Evolutionary conservation across 2,329 filamentous ascomycete genomes (phyloP).

Genomic region (Metarhizium brunneum): DNA sequence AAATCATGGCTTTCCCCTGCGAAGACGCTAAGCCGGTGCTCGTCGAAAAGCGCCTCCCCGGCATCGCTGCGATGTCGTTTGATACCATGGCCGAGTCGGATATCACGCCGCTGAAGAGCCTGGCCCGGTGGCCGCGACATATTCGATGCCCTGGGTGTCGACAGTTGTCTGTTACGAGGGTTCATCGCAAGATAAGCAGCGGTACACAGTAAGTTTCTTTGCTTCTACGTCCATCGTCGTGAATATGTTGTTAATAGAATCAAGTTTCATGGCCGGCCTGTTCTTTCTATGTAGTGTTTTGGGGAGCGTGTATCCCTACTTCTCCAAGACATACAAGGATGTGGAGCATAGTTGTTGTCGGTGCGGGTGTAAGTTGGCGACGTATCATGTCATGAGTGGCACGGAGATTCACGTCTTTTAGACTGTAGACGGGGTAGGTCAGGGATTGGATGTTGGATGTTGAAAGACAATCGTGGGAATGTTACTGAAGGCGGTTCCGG

Average conservation of each 20-base stretch:
- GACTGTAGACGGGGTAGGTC: too few species aligned
- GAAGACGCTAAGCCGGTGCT: not conserved
- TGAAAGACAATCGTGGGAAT: too few species aligned
- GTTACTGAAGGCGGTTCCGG: too few species aligned
- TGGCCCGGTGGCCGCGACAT: not conserved
- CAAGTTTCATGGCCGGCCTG: not conserved
- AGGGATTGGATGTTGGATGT: too few species aligned
- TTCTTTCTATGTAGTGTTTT: not conserved
- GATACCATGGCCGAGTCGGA: not conserved
- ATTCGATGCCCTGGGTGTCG: not conserved
- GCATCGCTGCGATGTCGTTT: not conserved
- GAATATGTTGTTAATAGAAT: not conserved
- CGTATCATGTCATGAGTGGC: not conserved
- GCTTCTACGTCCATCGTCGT: too few species aligned
- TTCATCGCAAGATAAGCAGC: not conserved
- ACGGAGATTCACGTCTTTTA: not conserved
- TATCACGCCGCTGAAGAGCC: not conserved
- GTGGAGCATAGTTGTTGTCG: not conserved
- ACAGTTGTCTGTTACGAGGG: not conserved
- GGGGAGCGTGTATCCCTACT: not conserved
- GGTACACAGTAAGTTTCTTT: too few species aligned
- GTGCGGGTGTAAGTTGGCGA: not conserved
- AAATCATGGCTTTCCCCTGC: not conserved
- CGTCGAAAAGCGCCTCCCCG: not conserved
- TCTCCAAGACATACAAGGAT: not conserved